phyloP scores from a whole-genome alignment of 2,329 filamentous ascomycete genomes.

The Thielaviopsis musarum region DNA sequence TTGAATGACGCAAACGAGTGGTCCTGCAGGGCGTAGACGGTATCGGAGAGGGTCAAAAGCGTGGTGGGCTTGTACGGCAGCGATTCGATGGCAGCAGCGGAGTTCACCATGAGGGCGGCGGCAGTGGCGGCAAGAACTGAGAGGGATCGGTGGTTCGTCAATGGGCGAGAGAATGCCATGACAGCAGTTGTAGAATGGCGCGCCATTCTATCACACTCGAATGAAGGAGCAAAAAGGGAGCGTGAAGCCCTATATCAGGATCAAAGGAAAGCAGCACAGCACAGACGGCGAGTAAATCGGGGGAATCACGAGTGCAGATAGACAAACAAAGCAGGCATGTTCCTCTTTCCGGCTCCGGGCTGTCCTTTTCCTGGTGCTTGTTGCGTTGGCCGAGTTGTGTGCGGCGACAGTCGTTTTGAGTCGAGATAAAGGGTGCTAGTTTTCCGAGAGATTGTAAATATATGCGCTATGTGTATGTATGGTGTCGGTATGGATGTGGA shows the following conservation, averaged over 20 bases:
- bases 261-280: not conserved
- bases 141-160: not conserved
- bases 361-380: not conserved
- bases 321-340: not conserved
- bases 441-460: too few species aligned
- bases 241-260: not conserved
- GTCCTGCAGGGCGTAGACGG: slow-evolving; percentile 49
- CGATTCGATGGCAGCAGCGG: not conserved
- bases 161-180: not conserved
- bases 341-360: not conserved
- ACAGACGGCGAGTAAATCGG: not conserved
- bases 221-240: not conserved
- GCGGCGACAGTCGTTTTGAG: too few species aligned
- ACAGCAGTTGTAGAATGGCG: not conserved
- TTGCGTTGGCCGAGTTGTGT: not conserved
- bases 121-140: not conserved
- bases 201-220: not conserved
- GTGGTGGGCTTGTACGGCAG: slow-evolving; percentile 10
- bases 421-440: too few species aligned
- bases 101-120: not conserved
- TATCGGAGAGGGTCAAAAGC: slow-evolving; percentile 18
- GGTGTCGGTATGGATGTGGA: too few species aligned
- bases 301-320: not conserved
- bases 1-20: slow-evolving; percentile 36
- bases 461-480: too few species aligned